These are phyloP conservation scores for Metarhizium album DNA, from an alignment of 2,329 filamentous ascomycete species.

Conservation along the genomic window DNA sequence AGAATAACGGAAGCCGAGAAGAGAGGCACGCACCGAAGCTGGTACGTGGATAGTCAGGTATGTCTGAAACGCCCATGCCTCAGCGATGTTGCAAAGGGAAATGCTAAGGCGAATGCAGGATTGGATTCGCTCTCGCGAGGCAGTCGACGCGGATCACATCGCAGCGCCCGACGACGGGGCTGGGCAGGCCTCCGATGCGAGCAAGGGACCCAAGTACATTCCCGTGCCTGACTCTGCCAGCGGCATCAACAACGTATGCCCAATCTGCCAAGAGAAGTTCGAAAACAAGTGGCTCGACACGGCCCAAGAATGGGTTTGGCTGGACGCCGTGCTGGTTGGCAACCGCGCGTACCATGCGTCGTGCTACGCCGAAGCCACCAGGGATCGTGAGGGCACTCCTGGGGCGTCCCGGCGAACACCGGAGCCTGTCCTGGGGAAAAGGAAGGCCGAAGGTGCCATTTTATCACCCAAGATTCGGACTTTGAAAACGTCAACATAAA, in stretches of 20 bases:
- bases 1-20: constrained; percentile 79
- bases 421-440: constrained; percentile 59
- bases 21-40: constrained; percentile 80
- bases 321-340: constrained; percentile 72
- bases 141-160: constrained; percentile 53
- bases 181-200: constrained; percentile 25
- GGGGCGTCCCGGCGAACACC: constrained; percentile 40
- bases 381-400: constrained; percentile 43
- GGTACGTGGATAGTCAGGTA: constrained; percentile 85
- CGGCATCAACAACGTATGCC: constrained; percentile 68
- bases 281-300: constrained; percentile 87
- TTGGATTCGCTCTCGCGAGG: constrained; percentile 80
- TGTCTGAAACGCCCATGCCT: constrained; percentile 19
- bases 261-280: constrained; percentile 93
- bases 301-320: constrained; percentile 94
- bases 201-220: constrained; percentile 54
- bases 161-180: constrained; percentile 21
- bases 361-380: constrained; percentile 74
- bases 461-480: constrained; percentile 26
- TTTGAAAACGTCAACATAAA: constrained; percentile 24
- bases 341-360: constrained; percentile 79
- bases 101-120: constrained; percentile 43
- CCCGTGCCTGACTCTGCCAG: constrained; percentile 70
- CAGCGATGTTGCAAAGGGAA: too few species aligned
- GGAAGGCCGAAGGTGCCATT: constrained; percentile 57